phyloP scores from a whole-genome alignment of 805 yeast species.

The Candida cerambycidarum region DNA sequence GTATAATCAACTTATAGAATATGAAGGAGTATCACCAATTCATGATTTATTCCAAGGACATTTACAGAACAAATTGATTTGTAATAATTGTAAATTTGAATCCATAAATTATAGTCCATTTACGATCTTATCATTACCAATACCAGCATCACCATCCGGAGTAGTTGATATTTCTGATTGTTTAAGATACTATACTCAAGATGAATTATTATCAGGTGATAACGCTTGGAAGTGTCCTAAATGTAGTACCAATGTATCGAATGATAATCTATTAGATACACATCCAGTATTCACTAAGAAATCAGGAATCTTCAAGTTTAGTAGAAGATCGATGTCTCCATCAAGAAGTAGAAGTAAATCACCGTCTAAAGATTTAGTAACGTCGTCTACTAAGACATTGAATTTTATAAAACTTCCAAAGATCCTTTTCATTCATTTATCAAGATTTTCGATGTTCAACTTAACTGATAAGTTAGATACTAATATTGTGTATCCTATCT shows the following conservation, averaged over 20 bases:
- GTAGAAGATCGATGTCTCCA: conserved; percentile 37
- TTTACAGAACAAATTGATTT: conserved; percentile 59
- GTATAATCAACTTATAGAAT: conserved; percentile 50
- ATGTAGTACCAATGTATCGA: conserved; percentile 41
- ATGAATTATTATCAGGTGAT: conserved; percentile 67
- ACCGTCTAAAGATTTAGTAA: conserved; percentile 8
- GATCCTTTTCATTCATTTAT: conserved; percentile 39
- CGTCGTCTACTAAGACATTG: conserved; percentile 26
- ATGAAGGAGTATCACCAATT: conserved; percentile 67
- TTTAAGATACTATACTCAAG: conserved; percentile 57
- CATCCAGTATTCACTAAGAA: conserved; percentile 40
- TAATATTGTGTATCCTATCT: conserved; percentile 54
- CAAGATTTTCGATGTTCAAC: conserved; percentile 47
- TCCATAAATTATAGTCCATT: conserved; percentile 62
- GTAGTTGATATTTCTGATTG: conserved; percentile 58
- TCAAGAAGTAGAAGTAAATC: conserved; percentile 17
- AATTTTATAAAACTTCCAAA: conserved; percentile 36
- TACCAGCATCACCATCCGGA: conserved; percentile 41
- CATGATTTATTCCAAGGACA: conserved; percentile 72
- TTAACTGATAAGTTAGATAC: conserved; percentile 53
- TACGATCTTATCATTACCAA: conserved; percentile 61
- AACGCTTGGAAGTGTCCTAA: conserved; percentile 86
- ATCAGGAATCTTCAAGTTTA: conserved; percentile 35
- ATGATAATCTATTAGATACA: conserved; percentile 23
- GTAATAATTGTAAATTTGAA: conserved; percentile 63